phyloP scores from a whole-genome alignment of 2,329 filamentous ascomycete genomes.

The Monilinia aucupariae region DNA sequence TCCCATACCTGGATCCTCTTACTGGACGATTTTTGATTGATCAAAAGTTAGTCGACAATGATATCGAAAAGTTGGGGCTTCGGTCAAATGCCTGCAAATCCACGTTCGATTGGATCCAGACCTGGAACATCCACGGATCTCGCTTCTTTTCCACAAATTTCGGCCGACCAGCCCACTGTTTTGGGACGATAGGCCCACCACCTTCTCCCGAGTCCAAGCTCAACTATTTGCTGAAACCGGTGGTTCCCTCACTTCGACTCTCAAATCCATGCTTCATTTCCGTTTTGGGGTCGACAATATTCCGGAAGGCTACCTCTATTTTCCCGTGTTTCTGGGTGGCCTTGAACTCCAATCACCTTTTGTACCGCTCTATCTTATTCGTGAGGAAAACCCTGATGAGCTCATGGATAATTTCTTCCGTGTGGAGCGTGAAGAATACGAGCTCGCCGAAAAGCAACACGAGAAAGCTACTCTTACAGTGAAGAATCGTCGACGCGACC shows the following conservation, averaged over 20 bases:
- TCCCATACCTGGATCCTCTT: conserved; percentile 46
- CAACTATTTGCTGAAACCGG: conserved; percentile 41
- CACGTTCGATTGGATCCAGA: conserved; percentile 53
- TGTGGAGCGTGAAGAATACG: conserved; percentile 35
- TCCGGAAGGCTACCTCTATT: too few relatives aligned
- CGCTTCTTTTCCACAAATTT: conserved; percentile 54
- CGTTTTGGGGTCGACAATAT: too few relatives aligned
- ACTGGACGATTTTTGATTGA: conserved; percentile 49
- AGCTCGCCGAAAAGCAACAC: conserved; percentile 33
- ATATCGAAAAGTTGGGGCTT: conserved; percentile 49
- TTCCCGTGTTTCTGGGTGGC: too few relatives aligned
- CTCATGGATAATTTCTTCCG: conserved; percentile 30
- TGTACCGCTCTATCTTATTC: too few relatives aligned
- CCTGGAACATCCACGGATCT: conserved; percentile 52
- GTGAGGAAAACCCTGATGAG: too few relatives aligned
- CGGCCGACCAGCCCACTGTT: conserved; percentile 47
- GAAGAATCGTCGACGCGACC: neutral
- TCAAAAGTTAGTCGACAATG: conserved; percentile 46
- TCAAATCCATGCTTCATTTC: conserved; percentile 44
- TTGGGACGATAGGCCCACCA: conserved; percentile 49
- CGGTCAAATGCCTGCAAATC: conserved; percentile 50
- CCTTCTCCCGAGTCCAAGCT: conserved; percentile 47
- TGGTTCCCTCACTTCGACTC: conserved; percentile 42
- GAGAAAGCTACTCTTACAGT: conserved; percentile 18
- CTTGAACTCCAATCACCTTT: too few relatives aligned